Base-by-base conservation (phyloP, 441 rosid genomes). In the Sinapis alba region DNA sequence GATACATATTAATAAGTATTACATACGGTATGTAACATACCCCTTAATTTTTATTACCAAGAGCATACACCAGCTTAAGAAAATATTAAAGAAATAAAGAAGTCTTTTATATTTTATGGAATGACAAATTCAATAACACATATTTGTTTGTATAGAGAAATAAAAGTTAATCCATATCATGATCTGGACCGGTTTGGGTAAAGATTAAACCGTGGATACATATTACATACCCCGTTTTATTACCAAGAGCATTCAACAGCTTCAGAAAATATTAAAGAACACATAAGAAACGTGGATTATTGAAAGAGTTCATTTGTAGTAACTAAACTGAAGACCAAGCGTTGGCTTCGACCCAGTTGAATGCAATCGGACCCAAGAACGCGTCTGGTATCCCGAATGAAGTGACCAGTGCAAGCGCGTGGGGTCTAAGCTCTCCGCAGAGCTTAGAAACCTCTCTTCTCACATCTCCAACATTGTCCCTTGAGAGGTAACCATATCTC, bases 341-440 rank as follows among this genome's bases (percentile, higher is more conserved):
- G 68, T 94, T 89, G 30, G 98, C 89, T n/a, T 88, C 96, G 13
- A 94, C 86, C 98, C 99, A 94, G 79, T 94, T 71, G 61, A 81
- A 92, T 34, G 99, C 97, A 76, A 94, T 80, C 7, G 99, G 99
- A 83, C 87, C 79, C 85, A 94, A 80, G 72, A 90, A 86, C 4
- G 94, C 81, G 34, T 86, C 89, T 26, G 99, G 99, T 71, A 94
- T 81, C 68, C 97, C 96, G 7, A 88, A 89, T 36, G 97, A 90
- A 68, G 82, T 72, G 28, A 92, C 97, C 76, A 94, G 80, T 1
- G 89, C 86, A 20, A 94, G 94, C 0, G 97, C 88, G 53, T 92
- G 96, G 1, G 94, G 98, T 68, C 94, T 84, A 70, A 94, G 62
- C 80, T 92, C 94, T 3, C 83, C 54, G 87, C 99, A 94, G 24